Evolutionary conservation across 139 green algal species (phyloP).

Genomic region (Closterium sp.): DNA sequence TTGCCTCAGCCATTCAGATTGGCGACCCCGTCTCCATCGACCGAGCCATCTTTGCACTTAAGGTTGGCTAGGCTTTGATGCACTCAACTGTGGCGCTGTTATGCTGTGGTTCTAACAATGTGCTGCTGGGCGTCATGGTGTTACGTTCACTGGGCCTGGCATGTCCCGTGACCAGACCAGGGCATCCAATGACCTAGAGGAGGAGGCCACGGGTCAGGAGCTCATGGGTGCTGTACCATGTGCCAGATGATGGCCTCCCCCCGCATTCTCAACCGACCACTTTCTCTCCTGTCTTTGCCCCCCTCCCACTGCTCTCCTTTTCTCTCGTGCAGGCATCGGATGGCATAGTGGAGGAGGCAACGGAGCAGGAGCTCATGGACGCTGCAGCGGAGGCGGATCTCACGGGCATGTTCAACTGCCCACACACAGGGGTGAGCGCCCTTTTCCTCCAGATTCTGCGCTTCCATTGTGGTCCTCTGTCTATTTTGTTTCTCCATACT

Average conservation of each 20-base stretch:
- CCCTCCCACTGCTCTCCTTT: neutral
- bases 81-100: neutral
- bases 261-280: too few relatives aligned
- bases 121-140: slow-evolving; percentile 69
- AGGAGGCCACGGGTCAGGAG: slow-evolving; percentile 98
- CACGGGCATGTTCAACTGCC: slow-evolving; percentile 96
- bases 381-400: slow-evolving; percentile 90
- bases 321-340: slow-evolving; percentile 52
- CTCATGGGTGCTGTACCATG: slow-evolving; percentile 97
- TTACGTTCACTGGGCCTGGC: slow-evolving; percentile 98
- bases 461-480: too few relatives aligned
- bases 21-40: slow-evolving; percentile 98
- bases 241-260: slow-evolving; percentile 66
- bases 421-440: slow-evolving; percentile 70
- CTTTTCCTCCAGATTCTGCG: too few relatives aligned
- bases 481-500: too few relatives aligned
- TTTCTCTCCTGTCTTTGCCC: too few relatives aligned
- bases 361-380: slow-evolving; percentile 99
- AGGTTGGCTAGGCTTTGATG: slow-evolving; percentile 52
- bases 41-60: slow-evolving; percentile 88
- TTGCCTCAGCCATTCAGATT: slow-evolving; percentile 97
- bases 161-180: neutral
- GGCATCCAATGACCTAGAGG: slow-evolving; percentile 86
- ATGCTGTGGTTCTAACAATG: too few relatives aligned
- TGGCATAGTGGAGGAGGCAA: slow-evolving; percentile 97